Evolutionary conservation across 148 eudicot species (phyloP).

Genomic region (Amaranthus palmeri): DNA sequence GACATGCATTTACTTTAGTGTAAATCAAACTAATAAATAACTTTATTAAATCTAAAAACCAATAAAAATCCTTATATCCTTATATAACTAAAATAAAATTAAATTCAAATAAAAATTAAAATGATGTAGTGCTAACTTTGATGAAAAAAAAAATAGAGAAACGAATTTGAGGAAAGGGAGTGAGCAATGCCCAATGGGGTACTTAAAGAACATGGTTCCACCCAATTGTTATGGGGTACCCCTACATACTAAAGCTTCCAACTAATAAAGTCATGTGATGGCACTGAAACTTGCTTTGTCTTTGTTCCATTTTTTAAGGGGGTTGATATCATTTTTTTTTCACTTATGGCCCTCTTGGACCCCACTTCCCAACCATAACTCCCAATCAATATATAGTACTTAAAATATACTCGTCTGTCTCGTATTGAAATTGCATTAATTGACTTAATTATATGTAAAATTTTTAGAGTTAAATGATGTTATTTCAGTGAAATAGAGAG

Average conservation of each 20-base stretch:
- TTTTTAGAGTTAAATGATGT: no score
- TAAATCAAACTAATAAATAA: no score
- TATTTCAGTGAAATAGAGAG: slow-evolving; percentile 17
- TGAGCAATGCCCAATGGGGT: slow-evolving; percentile 6
- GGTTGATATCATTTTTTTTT: slow-evolving; percentile 11
- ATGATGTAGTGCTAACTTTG: no score
- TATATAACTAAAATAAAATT: no score
- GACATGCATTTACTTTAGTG: no score
- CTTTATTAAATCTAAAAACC: neutral
- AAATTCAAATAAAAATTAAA: no score
- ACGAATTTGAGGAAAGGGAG: neutral
- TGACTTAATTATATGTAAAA: no score
- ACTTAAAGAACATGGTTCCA: slow-evolving; percentile 61
- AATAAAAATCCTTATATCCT: no score
- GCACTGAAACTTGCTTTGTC: slow-evolving; percentile 44
- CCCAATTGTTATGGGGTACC: slow-evolving; percentile 48
- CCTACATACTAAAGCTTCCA: slow-evolving; percentile 33
- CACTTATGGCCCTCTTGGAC: slow-evolving; percentile 10
- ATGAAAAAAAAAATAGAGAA: neutral
- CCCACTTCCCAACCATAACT: slow-evolving; percentile 26
- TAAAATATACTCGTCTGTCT: no score
- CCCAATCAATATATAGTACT: slow-evolving; percentile 18
- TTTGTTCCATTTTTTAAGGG: slow-evolving; percentile 27
- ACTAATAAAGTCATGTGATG: slow-evolving; percentile 63
- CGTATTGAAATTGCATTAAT: no score